Evolutionary conservation across 805 yeast genomes (phyloP), one percentile per base, ranked within the genome.

Genomic region (Ogataea sp.): DNA sequence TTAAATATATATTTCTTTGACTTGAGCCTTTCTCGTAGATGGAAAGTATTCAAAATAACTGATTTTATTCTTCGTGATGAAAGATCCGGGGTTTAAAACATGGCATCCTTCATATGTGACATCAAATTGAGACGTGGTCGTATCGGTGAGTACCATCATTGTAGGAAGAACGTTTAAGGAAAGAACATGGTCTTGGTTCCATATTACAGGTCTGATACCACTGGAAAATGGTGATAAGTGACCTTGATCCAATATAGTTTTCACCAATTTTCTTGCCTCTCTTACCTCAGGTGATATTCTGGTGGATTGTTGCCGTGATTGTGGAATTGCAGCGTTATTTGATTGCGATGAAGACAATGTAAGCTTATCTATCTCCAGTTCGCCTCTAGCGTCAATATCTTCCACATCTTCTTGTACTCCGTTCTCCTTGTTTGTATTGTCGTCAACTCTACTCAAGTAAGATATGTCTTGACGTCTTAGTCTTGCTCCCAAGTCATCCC

Each of bases 201-300:
- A 75, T 17, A 75, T 64, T 1, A 85, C 67, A 0, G 94, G 83
- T 43, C 85, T 71, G 21, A 75, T 61, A 18, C 67, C 59, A 16
- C 66, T 59, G 2, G 78, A 62, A 52, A 89, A 87, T 11, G 98
- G 98, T 25, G 93, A 83, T 34, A 93, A 57, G 52, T 78, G 83
- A 1, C 93, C 93, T 60, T 93, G 99, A 52, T 86, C 95, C 11
- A 93, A 59, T 1, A 93, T 44, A 0, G 97, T 88, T 46, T 83
- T 80, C 15, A 83, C 85, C 2, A 88, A 59, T 51, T 81, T 80
- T 45, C 86, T 68, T 0, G 87, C 75, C 55, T 80, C 83, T 32
- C 63, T 61, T 3, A 73, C 57, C 37, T 73, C 75, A 5, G 74
- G 56, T 0, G 79, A 46, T 13, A 56, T 64, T 21, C 65, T 48